Evolutionary conservation across 768 basidiomycete species (phyloP).

Genomic region (Psilocybe subaeruginosa): DNA sequence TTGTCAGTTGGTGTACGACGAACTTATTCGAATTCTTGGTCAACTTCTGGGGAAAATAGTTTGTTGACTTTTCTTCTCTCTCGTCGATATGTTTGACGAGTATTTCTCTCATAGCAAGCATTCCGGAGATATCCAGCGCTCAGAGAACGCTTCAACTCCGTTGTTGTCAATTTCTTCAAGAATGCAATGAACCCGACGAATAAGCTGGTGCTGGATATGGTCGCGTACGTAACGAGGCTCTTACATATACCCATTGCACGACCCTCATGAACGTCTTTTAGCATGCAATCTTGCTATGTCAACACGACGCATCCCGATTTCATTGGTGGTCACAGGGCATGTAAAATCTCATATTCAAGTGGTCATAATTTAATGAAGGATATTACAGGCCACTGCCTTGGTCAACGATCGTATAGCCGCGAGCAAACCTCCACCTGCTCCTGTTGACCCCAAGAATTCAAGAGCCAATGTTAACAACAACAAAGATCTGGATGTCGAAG

Average conservation of each 20-base stretch:
- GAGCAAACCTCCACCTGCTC: conserved; percentile 60
- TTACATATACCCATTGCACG: not conserved
- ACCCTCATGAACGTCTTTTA: conserved; percentile 28
- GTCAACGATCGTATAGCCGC: conserved; percentile 83
- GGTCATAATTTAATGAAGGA: conserved; percentile 7
- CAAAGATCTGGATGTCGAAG: conserved; percentile 91
- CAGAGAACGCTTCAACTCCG: conserved; percentile 92
- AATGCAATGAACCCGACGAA: conserved; percentile 90
- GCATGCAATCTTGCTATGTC: conserved; percentile 98
- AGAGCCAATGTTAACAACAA: conserved; percentile 83
- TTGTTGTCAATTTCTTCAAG: conserved; percentile 98
- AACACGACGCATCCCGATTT: conserved; percentile 99
- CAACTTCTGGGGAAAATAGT: conserved; percentile 92
- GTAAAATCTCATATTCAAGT: conserved; percentile 6
- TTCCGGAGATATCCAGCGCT: conserved; percentile 98
- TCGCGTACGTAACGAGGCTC: conserved; percentile 60
- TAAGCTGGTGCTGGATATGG: conserved; percentile 92
- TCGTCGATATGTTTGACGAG: not conserved
- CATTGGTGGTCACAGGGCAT: conserved; percentile 89
- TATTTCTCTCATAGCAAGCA: conserved; percentile 63
- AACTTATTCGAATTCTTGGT: conserved; percentile 93
- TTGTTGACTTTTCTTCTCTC: conserved; percentile 28
- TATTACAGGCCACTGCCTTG: conserved; percentile 78
- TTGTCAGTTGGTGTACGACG: conserved; percentile 95
- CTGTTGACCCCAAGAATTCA: conserved; percentile 68